phyloP scores from a whole-genome alignment of 2,329 filamentous ascomycete species.

The Cryphonectria carpinicola region DNA sequence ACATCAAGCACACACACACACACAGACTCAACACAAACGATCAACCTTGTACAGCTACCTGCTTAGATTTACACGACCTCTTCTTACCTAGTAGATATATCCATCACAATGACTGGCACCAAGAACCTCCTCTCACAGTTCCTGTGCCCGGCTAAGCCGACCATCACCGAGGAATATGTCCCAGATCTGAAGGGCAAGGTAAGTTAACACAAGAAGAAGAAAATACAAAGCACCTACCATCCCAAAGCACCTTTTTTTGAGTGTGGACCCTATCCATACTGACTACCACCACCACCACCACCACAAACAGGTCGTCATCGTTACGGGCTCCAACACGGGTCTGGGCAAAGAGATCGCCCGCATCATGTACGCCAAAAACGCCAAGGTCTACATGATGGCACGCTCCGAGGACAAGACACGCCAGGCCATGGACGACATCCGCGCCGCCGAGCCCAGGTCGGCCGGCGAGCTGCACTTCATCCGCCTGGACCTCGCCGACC shows the following conservation, averaged over 20 bases:
- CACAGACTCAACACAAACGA: neutral
- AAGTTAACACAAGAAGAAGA: neutral
- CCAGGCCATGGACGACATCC: constrained; percentile 46
- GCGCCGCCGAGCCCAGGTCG: constrained; percentile 28
- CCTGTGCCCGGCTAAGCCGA: constrained; percentile 12
- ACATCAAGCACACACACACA: neutral
- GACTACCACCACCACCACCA: neutral
- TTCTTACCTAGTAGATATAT: neutral
- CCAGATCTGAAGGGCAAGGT: constrained; percentile 15
- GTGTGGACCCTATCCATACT: neutral
- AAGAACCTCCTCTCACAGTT: constrained; percentile 6
- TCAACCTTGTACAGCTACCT: neutral
- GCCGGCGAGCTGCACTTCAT: constrained; percentile 40
- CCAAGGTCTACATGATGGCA: constrained; percentile 50
- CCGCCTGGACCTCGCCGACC: constrained; percentile 37
- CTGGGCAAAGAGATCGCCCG: constrained; percentile 21
- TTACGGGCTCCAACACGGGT: constrained; percentile 25
- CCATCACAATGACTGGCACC: constrained; percentile 9
- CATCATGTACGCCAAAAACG: constrained; percentile 22
- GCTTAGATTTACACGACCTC: no score
- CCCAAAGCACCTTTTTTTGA: no score
- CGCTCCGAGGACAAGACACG: constrained; percentile 47
- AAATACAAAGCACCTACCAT: no score
- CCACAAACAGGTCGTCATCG: constrained; percentile 16
- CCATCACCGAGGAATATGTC: constrained; percentile 8